These are phyloP conservation scores for Morella rubra DNA, from an alignment of 306 rosid species.

Conservation along the genomic window DNA sequence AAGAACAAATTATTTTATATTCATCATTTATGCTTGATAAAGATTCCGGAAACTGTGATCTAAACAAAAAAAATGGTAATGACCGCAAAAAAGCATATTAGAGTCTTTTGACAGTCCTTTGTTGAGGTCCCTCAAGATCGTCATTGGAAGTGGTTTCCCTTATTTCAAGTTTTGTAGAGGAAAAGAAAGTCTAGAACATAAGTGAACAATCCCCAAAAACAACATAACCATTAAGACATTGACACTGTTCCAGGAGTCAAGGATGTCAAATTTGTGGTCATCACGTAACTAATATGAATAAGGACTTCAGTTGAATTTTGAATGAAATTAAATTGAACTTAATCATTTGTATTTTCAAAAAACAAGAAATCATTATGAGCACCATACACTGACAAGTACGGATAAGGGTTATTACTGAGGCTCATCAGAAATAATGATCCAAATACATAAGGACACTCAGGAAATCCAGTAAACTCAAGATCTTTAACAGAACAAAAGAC, in stretches of 20 bases:
- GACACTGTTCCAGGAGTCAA: neutral
- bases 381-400: neutral
- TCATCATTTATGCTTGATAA: neutral
- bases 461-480: slow-evolving; percentile 19
- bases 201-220: neutral
- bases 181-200: neutral
- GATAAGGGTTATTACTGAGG: too few species aligned
- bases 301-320: neutral
- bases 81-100: neutral
- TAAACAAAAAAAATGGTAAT: neutral
- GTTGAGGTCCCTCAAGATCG: neutral
- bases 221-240: neutral
- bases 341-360: neutral
- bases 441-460: neutral
- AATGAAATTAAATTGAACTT: neutral
- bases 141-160: neutral
- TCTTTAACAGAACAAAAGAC: slow-evolving; percentile 4
- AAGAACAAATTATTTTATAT: neutral
- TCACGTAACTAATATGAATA: neutral
- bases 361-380: slow-evolving; percentile 1
- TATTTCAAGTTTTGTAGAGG: neutral
- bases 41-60: neutral
- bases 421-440: neutral
- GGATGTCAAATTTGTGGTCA: neutral
- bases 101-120: neutral